These are phyloP conservation scores for Paxillus involutus DNA, from an alignment of 768 basidiomycete species.

Conservation along the genomic window DNA sequence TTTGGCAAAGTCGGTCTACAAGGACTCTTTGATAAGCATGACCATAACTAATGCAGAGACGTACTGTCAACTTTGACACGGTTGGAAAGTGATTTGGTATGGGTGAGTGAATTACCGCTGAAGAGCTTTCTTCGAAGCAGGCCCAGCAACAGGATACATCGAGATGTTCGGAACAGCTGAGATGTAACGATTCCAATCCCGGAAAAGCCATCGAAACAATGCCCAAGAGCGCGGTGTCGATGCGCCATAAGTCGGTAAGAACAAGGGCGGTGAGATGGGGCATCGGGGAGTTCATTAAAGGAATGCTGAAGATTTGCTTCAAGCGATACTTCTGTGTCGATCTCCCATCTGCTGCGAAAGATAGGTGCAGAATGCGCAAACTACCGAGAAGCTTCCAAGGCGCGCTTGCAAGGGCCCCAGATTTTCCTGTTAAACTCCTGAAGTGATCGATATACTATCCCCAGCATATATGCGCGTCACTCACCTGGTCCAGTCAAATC, in stretches of 20 bases:
- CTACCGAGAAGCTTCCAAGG: conserved; percentile 32
- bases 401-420: conserved; percentile 17
- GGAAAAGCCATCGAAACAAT: conserved; percentile 49
- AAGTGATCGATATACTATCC: background rate
- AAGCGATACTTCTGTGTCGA: conserved; percentile 43
- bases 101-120: conserved; percentile 58
- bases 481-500: conserved; percentile 49
- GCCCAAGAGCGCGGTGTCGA: conserved; percentile 49
- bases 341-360: conserved; percentile 42
- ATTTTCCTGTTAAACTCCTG: conserved; percentile 21
- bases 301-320: conserved; percentile 31
- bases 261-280: conserved; percentile 45
- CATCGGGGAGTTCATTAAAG: conserved; percentile 27
- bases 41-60: conserved; percentile 18
- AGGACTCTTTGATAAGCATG: conserved; percentile 5
- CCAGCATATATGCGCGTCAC: conserved; percentile 26
- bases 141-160: conserved; percentile 58
- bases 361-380: conserved; percentile 41
- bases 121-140: conserved; percentile 64
- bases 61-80: conserved; percentile 50
- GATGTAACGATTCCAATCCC: conserved; percentile 44
- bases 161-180: conserved; percentile 61
- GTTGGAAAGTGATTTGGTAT: conserved; percentile 50
- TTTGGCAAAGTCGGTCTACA: conserved; percentile 42
- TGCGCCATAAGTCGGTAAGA: conserved; percentile 55